Evolutionary conservation across 768 basidiomycete genomes (phyloP), one percentile per base, ranked within the genome.

Genomic region (Mrakia gelida): DNA sequence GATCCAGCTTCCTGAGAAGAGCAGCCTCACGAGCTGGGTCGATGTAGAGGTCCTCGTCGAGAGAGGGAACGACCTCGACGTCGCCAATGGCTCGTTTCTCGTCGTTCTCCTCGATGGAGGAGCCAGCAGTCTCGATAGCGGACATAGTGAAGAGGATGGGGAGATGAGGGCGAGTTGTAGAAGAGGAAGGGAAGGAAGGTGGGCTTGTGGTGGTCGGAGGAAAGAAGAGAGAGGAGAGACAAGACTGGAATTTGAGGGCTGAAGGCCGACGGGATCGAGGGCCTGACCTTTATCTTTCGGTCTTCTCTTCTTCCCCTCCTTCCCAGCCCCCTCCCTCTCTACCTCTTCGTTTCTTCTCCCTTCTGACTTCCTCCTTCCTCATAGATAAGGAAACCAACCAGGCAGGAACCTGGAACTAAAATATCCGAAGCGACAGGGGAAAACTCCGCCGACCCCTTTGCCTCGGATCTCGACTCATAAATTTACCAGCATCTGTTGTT

Each of bases 1-100:
- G 13, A 59, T 74, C 73, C 38, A 74, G 73, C 73, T 74, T 74
- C 8, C 73, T 34, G 9, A 74, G 56, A 26, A 74, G 73, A 13
- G 34, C 56, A 4, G 59, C 59, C n/a, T 74, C 73, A 10, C 73
- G 73, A 13, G 34, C 59, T 21, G 73, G 73, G 61, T 74, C 73
- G 28, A 74, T 74, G 59, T 74, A 74, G 34, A 67, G 65, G 7
- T 67, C 65, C 16, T 67, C 65, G 65, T 67, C 65, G 16, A 11
- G 2, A 2, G n/a, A 21, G 34, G 32, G 32, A 30, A 67, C 65
- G 32, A 41, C 32, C 65, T 34, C 30, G 34, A 67, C 65, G 30
- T 67, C 32, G 6, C 32, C 38, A 7, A 52, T 21, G 7, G 65
- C 32, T 30, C 65, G 65, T 13, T 67, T 41, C 38, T 41, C 65